Evolutionary conservation across 345 rosid genomes (phyloP).

Genomic region (Brassica incana): DNA sequence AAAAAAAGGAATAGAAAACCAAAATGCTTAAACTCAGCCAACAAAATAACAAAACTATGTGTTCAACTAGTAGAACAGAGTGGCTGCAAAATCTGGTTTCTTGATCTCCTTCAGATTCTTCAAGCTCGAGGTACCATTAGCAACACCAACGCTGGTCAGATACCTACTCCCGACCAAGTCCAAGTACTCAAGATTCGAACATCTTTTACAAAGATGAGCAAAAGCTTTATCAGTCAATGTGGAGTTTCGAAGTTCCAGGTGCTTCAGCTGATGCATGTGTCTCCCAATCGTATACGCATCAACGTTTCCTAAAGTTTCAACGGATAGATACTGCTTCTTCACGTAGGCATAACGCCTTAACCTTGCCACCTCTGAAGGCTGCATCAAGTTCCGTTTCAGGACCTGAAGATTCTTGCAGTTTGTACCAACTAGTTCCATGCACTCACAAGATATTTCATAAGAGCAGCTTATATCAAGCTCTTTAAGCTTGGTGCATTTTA

Average conservation of each 20-base stretch:
- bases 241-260: neutral
- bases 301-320: conserved; percentile 38
- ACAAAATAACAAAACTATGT: neutral
- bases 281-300: conserved; percentile 55
- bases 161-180: neutral
- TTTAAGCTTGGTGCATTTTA: conserved; percentile 41
- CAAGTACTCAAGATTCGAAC: neutral
- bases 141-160: neutral
- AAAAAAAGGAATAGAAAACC: neutral
- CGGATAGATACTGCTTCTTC: conserved; percentile 44
- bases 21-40: neutral
- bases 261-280: neutral
- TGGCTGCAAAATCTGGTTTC: neutral
- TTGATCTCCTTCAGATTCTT: neutral
- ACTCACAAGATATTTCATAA: conserved; percentile 51
- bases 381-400: conserved; percentile 49
- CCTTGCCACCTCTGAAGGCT: conserved; percentile 37
- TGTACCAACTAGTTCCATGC: conserved; percentile 41
- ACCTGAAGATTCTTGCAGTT: neutral
- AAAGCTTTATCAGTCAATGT: neutral
- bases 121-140: neutral
- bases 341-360: conserved; percentile 50
- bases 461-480: conserved; percentile 57
- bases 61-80: neutral
- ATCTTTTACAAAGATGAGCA: neutral